A percentile compares a stretch with the other conserved stretches of the same genome.
These are phyloP conservation scores for Suillus luteus DNA, from an alignment of 768 basidiomycete species.

Conservation along the genomic window DNA sequence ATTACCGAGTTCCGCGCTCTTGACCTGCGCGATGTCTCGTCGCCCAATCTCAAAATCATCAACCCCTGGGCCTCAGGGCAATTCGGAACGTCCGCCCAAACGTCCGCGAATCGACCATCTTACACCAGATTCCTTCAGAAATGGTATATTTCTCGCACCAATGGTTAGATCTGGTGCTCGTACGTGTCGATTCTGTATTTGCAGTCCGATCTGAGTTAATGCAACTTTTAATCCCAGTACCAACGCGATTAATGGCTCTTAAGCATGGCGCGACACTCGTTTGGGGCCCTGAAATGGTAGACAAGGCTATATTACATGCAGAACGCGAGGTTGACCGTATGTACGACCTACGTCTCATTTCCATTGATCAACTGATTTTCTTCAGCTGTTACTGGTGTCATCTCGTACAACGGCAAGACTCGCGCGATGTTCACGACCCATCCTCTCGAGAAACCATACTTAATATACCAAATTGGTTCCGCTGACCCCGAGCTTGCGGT, in stretches of 20 bases:
- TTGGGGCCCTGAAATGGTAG: constrained; percentile 96
- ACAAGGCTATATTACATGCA: constrained; percentile 90
- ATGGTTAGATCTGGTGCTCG: constrained; percentile 96
- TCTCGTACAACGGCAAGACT: constrained; percentile 83
- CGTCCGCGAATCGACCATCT: constrained; percentile 59
- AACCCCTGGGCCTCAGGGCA: constrained; percentile 28
- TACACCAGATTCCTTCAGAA: constrained; percentile 74
- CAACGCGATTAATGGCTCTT: constrained; percentile 81
- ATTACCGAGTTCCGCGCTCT: background rate
- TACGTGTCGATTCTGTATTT: constrained; percentile 42
- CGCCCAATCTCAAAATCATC: constrained; percentile 52
- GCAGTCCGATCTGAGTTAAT: background rate
- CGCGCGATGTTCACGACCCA: constrained; percentile 91
- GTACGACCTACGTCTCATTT: constrained; percentile 32
- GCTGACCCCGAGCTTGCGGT: constrained; percentile 89
- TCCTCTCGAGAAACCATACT: constrained; percentile 90
- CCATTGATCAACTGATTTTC: background rate
- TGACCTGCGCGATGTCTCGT: constrained; percentile 45
- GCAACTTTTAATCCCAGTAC: constrained; percentile 54
- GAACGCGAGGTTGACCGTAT: constrained; percentile 84
- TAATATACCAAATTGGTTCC: constrained; percentile 96
- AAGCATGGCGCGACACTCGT: constrained; percentile 94
- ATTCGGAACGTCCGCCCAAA: constrained; percentile 42
- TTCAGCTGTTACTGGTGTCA: constrained; percentile 81
- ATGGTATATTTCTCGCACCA: constrained; percentile 93